Evolutionary conservation across 1,139 yeast species (phyloP), one percentile per base, ranked within the genome.

Genomic region (Geotrichum siamense): DNA sequence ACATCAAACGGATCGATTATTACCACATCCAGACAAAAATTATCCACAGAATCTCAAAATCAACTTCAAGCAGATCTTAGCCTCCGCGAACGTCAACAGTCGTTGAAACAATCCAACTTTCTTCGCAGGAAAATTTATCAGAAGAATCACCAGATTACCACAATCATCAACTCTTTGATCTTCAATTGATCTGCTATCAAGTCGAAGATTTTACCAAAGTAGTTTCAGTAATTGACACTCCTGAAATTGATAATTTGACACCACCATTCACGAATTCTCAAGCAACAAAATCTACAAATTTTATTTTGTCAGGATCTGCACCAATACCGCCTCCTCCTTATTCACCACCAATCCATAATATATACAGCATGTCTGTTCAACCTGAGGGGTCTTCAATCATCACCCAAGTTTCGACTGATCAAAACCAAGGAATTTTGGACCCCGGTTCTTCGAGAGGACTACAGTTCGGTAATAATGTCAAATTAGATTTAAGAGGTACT

Each of bases 401-500:
- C 41, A 62, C 67, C 20, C 68, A 63, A 54, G 68, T 54, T 17
- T 39, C 59, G 9, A 41, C 43, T 22, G 50, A 47, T 5, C 48
- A 43, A n/a, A 45, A 26, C 16, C 41, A 39, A 20, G 48, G 44
- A 12, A 37, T 44, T 16, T 22, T 44, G 5, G 44, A 40, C 35
- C 40, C 43, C 4, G 35, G 17, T 3, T 28, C 31, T 5, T 19
- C 38, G 8, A 38, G 40, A 13, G 39, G 43, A 13, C n/a, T 32
- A n/a, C 41, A 38, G 28, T 33, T 44, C 20, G 44, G 44, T 19
- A 33, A 32, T 17, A 32, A 37, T 19, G 37, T 41, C 15, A 36
- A 72, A 53, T 71, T 82, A 63, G 77, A 78, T 58, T 73, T 81
- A 45, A 70, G 93, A 41, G 93, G 85, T 12, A 64, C 61, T 15